Base-by-base conservation (phyloP, 306 rosid species). In the Macrotyloma uniflorum region DNA sequence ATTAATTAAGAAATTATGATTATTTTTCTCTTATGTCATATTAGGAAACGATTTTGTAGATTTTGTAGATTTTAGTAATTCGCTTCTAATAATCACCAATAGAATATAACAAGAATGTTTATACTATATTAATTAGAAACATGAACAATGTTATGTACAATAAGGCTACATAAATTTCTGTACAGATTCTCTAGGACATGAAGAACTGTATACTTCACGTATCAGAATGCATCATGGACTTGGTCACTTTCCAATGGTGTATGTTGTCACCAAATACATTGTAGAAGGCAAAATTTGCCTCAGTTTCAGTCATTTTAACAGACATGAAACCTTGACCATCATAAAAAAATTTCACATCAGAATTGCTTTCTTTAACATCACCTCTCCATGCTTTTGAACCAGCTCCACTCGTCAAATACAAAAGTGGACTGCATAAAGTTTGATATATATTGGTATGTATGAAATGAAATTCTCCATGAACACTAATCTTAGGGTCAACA, bases 271-370 rank as follows among this genome's bases (percentile, higher is more conserved):
- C 83, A 61, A 43, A 67, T 8, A 74, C 83, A 40, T 83, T 6
- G 12, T 74, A 68, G 57, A 83, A 83, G 13, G 79, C 45, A 32
- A 83, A 49, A 1, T 8, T 8, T n/a, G 70, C 15, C 0, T 68
- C 8, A 11, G 19, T 68, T 12, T 32, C 46, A 24, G 76, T 85
- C 5, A 82, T 72, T 45, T 74, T 72, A 24, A 59, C 79, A 13
- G 86, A 79, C 88, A 85, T 82, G 77, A 85, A 82, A 64, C 88
- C 88, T 67, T 85, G 84, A 28, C 86, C 88, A 69, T 85, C 88
- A 16, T 82, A 79, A 33, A 85, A 74, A 77, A 68, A 85, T 24
- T 76, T 82, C 38, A 85, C 83, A 49, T 57, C 84, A 20, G 24
- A 1, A 49, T 65, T 14, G 0, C 1, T 59, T 13, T 26, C 80